Evolutionary conservation across 176 grass and related monocot species (phyloP), one percentile per base, ranked within the genome.

Genomic region (Oryza officinalis): DNA sequence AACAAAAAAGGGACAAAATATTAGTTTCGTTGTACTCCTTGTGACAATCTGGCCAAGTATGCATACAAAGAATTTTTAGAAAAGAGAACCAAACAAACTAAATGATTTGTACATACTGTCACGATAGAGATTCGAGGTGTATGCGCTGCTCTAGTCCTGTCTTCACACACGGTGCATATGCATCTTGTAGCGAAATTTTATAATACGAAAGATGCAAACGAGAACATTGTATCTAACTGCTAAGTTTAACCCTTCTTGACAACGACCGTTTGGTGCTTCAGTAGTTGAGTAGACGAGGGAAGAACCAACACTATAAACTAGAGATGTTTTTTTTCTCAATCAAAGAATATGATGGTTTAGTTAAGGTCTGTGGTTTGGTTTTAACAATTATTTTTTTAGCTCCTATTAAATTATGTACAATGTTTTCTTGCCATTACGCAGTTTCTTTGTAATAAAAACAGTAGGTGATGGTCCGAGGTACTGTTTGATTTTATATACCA

Each of bases 91-190:
- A 33, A 63, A 17, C 12, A 74, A 46, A 83, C 17, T 57, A 74
- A 69, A 74, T 66, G 28, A 35, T 17, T 18, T 25, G n/a, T 27
- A 8, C 59, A 33, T 11, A 41, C 14, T 65, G 70, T 47, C 71
- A 23, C 11, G n/a, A 12, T 61, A 60, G 45, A 1, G 72, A 83
- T 65, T 83, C 37, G 18, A 31, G 17, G 26, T 72, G 6, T 72
- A 64, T 46, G 4, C 22, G 6, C 26, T 54, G 50, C 5, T 54
- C 52, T n/a, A 57, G 52, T 74, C 69, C 54, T 65, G 47, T 74
- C 57, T 75, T 75, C 27, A 27, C 57, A 65, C 69, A 83, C 57
- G 18, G 26, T 27, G 73, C 57, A 49, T 65, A 52, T 74, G 20
- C 8, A 49, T 74, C 25, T 22, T 50, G 71, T 3, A 10, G 14